A percentile compares a stretch with the other conserved stretches of the same genome.
phyloP scores from a whole-genome alignment of 2,329 filamentous ascomycete species.

The Aspergillus transmontanensis region DNA sequence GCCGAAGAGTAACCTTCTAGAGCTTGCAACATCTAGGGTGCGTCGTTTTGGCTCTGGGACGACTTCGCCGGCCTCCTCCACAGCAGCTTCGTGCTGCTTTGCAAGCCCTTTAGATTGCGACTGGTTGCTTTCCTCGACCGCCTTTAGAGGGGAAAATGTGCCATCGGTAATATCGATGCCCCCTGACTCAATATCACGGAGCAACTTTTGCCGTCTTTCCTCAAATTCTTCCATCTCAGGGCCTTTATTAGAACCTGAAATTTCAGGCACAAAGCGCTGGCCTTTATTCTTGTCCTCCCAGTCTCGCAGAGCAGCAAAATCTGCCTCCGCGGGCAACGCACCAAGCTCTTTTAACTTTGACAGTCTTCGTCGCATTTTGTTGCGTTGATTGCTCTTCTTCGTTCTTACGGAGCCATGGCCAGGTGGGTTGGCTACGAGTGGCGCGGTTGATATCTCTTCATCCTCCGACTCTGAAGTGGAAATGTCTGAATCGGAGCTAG shows the following conservation, averaged over 20 bases:
- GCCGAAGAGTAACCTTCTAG: slow-evolving; percentile 70
- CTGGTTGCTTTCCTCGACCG: slow-evolving; percentile 7
- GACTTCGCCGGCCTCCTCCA: slow-evolving; percentile 14
- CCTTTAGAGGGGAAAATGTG: slow-evolving; percentile 20
- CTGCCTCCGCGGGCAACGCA: slow-evolving; percentile 53
- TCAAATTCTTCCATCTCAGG: slow-evolving; percentile 51
- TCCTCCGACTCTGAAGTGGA: slow-evolving; percentile 40
- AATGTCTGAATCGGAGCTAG: slow-evolving; percentile 28
- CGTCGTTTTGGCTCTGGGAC: slow-evolving; percentile 36
- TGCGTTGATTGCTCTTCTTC: slow-evolving; percentile 58
- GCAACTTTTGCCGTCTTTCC: slow-evolving; percentile 52
- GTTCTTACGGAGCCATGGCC: slow-evolving; percentile 55
- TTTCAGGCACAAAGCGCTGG: slow-evolving; percentile 26
- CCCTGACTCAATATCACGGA: slow-evolving; percentile 55
- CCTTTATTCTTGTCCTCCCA: slow-evolving; percentile 35
- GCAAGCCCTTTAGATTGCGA: slow-evolving; percentile 13
- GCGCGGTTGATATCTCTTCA: slow-evolving; percentile 23
- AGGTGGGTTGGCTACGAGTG: slow-evolving; percentile 41
- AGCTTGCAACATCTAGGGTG: slow-evolving; percentile 61
- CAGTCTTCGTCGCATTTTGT: slow-evolving; percentile 53
- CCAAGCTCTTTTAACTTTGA: slow-evolving; percentile 57
- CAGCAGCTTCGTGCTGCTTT: slow-evolving; percentile 12
- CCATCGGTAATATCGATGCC: slow-evolving; percentile 52
- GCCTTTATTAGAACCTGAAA: slow-evolving; percentile 19
- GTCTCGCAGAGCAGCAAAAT: slow-evolving; percentile 50